Base-by-base conservation (phyloP, 2,329 filamentous ascomycete species). In the Colletotrichum acutatum region DNA sequence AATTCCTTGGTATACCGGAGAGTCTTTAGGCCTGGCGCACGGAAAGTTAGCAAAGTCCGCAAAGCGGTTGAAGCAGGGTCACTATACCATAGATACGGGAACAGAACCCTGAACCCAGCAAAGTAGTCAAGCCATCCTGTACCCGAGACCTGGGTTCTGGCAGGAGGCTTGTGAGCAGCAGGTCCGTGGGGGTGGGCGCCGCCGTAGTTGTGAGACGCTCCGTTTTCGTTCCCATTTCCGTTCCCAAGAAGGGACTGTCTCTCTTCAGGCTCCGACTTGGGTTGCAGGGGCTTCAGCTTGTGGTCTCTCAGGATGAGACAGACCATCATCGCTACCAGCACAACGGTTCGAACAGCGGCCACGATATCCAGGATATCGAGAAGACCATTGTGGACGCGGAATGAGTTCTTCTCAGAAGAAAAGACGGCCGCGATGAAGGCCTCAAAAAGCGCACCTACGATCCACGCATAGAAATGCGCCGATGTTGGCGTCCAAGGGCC, bases 91-190 rank as follows among this genome's bases (percentile, higher is more conserved):
- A 87, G 77, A 56, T 85, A 86, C 2, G 85, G 84, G 37, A 86
- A 86, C 6, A 87, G 78, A 11, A 85, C 80, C 16, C 80, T 76
- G 74, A 86, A 86, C 0, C 85, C 85, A 14, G 83, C 80, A 73
- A 86, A 80, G 71, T 87, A 87, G 73, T 86, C 84, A 11, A 86
- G 77, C 85, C 85, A 87, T 3, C 84, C 80, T 0, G 79, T 82
- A 1, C 80, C 79, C 2, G 81, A 79, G 32, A 80, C 78, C 57
- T 82, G 79, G 26, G 11, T 81, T 78, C 62, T 79, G 5, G 68
- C 70, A 14, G 76, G 54, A 4, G 77, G 32, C 9, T 69, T 59
- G 16, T 57, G 60, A 42, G 54, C 66, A 5, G 54, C n/a, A 12
- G 54, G 60, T 2, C 30, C 37, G 24, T 66, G 66, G 22, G 71